Conservation (phyloP, 179 eudicot species). For the Vitellaria paradoxa region DNA sequence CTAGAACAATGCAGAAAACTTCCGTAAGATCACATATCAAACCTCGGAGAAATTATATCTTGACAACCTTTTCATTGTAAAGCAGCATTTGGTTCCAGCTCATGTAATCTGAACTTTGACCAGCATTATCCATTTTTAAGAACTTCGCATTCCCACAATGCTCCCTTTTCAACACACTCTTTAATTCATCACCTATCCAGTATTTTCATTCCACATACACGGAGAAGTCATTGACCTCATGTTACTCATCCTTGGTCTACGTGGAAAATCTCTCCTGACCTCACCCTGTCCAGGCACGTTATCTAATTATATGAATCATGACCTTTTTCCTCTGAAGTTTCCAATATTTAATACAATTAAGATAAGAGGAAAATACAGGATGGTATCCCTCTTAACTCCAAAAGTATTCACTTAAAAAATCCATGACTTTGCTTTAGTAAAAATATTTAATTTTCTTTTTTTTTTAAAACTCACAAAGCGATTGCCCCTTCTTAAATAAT, state of each 20-base stretch:
- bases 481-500: neutral
- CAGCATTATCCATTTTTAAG: neutral
- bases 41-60: neutral
- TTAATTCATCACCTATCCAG: neutral
- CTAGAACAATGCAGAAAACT: neutral
- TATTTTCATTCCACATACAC: neutral
- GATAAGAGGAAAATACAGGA: neutral
- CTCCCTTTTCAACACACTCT: neutral
- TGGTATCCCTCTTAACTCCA: neutral
- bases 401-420: neutral
- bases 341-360: neutral
- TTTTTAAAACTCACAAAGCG: too few species aligned
- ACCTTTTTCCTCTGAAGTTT: neutral
- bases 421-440: neutral
- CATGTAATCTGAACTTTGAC: neutral
- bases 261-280: too few species aligned
- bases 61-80: neutral
- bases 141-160: neutral
- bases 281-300: neutral
- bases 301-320: neutral
- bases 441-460: neutral
- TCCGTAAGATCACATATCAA: neutral
- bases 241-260: neutral
- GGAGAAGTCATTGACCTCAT: neutral
- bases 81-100: neutral